A percentile compares a stretch with the other conserved stretches of the same genome.
Conservation (phyloP, 768 basidiomycete species). For the Leccinum longicurvipes region DNA sequence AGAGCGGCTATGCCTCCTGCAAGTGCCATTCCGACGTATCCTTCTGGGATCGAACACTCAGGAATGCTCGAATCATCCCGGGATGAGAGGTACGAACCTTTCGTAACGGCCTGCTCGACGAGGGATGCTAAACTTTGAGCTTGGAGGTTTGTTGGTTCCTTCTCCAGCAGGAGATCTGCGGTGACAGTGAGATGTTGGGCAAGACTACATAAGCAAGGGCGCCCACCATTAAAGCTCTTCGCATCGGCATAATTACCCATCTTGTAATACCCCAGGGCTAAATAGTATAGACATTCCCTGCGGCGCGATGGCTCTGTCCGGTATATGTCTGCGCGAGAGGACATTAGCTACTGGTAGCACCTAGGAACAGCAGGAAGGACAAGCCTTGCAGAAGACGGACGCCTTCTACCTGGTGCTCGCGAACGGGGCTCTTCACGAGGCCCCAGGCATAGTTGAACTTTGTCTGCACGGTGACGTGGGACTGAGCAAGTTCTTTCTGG, state of each 20-base stretch:
- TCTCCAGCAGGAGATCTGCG: slow-evolving; percentile 78
- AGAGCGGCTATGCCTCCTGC: slow-evolving; percentile 88
- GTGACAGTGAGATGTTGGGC: slow-evolving; percentile 1
- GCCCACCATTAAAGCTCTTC: slow-evolving; percentile 85
- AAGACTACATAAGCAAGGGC: neutral
- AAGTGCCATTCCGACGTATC: slow-evolving; percentile 98
- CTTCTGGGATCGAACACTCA: slow-evolving; percentile 52
- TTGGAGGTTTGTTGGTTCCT: slow-evolving; percentile 92
- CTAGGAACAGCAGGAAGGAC: slow-evolving; percentile 7
- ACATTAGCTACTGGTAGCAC: slow-evolving; percentile 4
- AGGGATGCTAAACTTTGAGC: slow-evolving; percentile 81
- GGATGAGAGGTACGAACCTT: slow-evolving; percentile 49
- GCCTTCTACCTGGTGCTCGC: slow-evolving; percentile 88
- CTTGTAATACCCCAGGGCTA: slow-evolving; percentile 95
- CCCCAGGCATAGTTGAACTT: slow-evolving; percentile 99
- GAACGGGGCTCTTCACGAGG: slow-evolving; percentile 83
- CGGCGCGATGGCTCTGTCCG: slow-evolving; percentile 81
- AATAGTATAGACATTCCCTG: slow-evolving; percentile 94
- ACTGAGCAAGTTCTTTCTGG: slow-evolving; percentile 78
- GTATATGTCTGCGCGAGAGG: slow-evolving; percentile 71
- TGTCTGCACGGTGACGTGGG: slow-evolving; percentile 89
- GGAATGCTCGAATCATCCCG: neutral
- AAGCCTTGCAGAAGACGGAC: slow-evolving; percentile 87
- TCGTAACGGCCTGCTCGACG: slow-evolving; percentile 81
- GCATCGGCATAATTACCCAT: slow-evolving; percentile 94